Conservation (phyloP, 495 filamentous ascomycete genomes). For the Lophiostoma macrostomum region DNA sequence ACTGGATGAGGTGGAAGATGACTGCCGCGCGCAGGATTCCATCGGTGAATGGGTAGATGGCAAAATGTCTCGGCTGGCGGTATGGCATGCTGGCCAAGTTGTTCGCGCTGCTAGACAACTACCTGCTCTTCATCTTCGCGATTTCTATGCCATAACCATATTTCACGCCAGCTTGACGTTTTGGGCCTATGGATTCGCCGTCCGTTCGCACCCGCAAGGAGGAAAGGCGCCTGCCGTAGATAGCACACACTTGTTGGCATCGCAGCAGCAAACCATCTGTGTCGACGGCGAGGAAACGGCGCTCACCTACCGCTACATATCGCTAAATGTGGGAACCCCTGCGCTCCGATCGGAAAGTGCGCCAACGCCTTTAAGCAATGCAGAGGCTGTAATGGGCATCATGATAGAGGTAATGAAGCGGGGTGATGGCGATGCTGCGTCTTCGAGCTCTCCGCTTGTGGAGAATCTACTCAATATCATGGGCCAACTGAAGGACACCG, state of each 20-base stretch:
- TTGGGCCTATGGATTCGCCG: constrained; percentile 57
- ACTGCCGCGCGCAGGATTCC: constrained; percentile 50
- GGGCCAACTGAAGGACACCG: constrained; percentile 51
- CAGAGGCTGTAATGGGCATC: constrained; percentile 48
- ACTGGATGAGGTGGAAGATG: constrained; percentile 60
- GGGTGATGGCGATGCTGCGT: constrained; percentile 44
- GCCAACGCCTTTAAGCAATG: constrained; percentile 33
- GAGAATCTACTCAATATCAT: no score
- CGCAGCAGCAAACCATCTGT: constrained; percentile 43
- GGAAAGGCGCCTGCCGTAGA: neutral
- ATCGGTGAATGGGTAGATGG: constrained; percentile 54
- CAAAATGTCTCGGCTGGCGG: constrained; percentile 51
- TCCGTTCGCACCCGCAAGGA: constrained; percentile 9
- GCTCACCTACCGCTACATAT: constrained; percentile 49
- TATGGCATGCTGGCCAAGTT: constrained; percentile 64
- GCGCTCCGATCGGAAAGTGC: constrained; percentile 41
- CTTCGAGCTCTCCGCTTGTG: constrained; percentile 45
- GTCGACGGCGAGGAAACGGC: constrained; percentile 50
- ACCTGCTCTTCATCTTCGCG: constrained; percentile 48
- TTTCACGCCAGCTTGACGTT: constrained; percentile 59
- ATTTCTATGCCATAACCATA: constrained; percentile 58
- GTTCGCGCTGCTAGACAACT: constrained; percentile 53
- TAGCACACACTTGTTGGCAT: no score
- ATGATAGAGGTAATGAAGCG: constrained; percentile 47
- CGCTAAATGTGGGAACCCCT: constrained; percentile 46